phyloP scores from a whole-genome alignment of 352 stramenopile genomes.

The Phytophthora gonapodyides region DNA sequence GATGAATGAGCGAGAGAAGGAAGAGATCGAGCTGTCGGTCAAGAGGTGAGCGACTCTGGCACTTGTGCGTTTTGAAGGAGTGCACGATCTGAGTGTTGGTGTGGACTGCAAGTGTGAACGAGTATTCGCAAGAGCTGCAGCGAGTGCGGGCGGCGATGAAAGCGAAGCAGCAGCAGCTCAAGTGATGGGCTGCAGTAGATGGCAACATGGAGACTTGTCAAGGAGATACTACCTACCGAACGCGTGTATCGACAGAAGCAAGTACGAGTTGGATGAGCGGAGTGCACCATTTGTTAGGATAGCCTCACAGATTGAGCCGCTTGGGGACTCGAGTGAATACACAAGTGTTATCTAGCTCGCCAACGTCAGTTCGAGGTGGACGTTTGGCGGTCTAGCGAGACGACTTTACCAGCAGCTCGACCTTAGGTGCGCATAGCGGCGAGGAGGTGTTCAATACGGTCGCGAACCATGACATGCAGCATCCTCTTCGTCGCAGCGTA shows the following conservation, averaged over 20 bases:
- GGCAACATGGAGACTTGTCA: no score
- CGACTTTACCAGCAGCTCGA: neutral
- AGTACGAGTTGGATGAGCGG: no score
- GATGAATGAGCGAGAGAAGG: conserved; percentile 27
- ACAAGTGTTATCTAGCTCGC: neutral
- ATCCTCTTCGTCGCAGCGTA: conserved; percentile 49
- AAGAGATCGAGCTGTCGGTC: conserved; percentile 28
- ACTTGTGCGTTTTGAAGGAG: neutral
- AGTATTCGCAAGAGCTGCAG: conserved; percentile 34
- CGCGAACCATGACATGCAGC: conserved; percentile 83
- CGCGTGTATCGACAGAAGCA: no score
- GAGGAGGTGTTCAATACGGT: conserved; percentile 63
- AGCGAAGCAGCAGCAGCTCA: conserved; percentile 12
- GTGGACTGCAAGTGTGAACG: conserved; percentile 20
- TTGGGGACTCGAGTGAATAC: no score
- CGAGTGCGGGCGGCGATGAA: conserved; percentile 28
- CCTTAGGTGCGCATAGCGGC: conserved; percentile 29
- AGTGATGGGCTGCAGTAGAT: neutral
- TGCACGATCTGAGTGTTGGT: conserved; percentile 1
- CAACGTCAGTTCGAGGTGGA: conserved; percentile 9
- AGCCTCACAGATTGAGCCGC: no score
- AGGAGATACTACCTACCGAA: no score
- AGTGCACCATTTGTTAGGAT: no score
- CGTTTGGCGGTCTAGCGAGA: neutral
- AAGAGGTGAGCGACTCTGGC: conserved; percentile 22